Evolutionary conservation across 768 basidiomycete species (phyloP).

Genomic region (Termitomyces eurrhizus): DNA sequence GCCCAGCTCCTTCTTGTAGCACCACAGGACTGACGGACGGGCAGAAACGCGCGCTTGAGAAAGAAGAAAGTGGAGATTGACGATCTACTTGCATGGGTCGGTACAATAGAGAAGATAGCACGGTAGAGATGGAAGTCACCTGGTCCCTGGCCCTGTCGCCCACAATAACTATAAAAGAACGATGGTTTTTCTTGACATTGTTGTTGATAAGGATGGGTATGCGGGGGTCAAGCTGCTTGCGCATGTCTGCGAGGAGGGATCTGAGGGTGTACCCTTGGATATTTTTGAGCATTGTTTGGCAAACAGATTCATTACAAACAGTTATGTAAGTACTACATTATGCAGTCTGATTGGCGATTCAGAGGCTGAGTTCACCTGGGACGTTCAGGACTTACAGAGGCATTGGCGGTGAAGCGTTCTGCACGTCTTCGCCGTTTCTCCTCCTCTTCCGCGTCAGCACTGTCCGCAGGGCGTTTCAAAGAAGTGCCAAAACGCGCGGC

Average conservation of each 20-base stretch:
- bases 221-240: constrained; percentile 88
- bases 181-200: constrained; percentile 88
- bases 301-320: constrained; percentile 8
- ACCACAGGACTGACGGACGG: constrained; percentile 92
- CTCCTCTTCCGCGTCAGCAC: constrained; percentile 54
- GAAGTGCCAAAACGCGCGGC: constrained; percentile 51
- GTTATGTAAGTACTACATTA: background rate
- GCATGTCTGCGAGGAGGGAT: constrained; percentile 38
- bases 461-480: constrained; percentile 32
- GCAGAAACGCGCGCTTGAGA: constrained; percentile 89
- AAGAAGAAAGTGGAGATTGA: constrained; percentile 93
- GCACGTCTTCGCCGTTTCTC: constrained; percentile 60
- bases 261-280: background rate
- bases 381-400: background rate
- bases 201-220: constrained; percentile 91
- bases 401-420: constrained; percentile 46
- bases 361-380: background rate
- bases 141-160: constrained; percentile 94
- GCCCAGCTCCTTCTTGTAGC: constrained; percentile 97
- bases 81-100: constrained; percentile 47
- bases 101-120: background rate
- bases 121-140: constrained; percentile 35
- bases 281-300: constrained; percentile 9
- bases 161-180: constrained; percentile 94
- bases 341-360: background rate